Evolutionary conservation across 2,329 filamentous ascomycete genomes (phyloP).

Genomic region (Parastagonospora avenae): DNA sequence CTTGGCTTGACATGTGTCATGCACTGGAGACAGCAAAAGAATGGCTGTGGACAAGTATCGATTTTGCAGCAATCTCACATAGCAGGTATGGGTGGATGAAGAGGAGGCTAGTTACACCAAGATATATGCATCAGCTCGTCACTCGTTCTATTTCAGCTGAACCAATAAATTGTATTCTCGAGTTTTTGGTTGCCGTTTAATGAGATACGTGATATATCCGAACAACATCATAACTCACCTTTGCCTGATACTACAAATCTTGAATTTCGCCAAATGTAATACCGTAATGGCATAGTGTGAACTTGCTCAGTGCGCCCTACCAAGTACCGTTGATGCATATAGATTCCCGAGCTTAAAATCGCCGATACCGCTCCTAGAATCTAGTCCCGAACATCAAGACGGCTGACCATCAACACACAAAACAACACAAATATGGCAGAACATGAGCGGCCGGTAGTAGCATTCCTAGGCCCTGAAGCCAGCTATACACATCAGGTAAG

Average conservation of each 20-base stretch:
- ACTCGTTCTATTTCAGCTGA: constrained; percentile 36
- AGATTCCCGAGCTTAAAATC: background rate
- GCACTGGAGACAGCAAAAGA: constrained; percentile 19
- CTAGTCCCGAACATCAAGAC: too few species aligned
- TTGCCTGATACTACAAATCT: too few species aligned
- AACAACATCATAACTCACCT: background rate
- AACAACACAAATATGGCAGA: constrained; percentile 13
- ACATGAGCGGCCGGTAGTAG: constrained; percentile 44
- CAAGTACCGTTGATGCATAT: background rate
- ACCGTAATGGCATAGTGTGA: background rate
- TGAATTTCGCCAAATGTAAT: background rate
- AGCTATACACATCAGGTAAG: constrained; percentile 73
- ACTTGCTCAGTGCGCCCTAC: background rate
- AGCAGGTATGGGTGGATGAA: constrained; percentile 26
- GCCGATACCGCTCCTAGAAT: constrained; percentile 2
- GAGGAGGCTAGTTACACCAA: constrained; percentile 30
- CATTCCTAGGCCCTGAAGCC: constrained; percentile 67
- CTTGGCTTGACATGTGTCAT: constrained; percentile 16
- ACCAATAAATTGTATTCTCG: constrained; percentile 20
- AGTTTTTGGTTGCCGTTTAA: background rate
- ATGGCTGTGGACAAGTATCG: constrained; percentile 34
- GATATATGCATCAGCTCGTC: constrained; percentile 32
- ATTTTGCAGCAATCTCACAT: constrained; percentile 31
- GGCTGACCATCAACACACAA: background rate
- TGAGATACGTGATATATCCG: background rate